Conservation (phyloP, 192 early-diverging fungal genomes). For the Haplosporangium gracile region DNA sequence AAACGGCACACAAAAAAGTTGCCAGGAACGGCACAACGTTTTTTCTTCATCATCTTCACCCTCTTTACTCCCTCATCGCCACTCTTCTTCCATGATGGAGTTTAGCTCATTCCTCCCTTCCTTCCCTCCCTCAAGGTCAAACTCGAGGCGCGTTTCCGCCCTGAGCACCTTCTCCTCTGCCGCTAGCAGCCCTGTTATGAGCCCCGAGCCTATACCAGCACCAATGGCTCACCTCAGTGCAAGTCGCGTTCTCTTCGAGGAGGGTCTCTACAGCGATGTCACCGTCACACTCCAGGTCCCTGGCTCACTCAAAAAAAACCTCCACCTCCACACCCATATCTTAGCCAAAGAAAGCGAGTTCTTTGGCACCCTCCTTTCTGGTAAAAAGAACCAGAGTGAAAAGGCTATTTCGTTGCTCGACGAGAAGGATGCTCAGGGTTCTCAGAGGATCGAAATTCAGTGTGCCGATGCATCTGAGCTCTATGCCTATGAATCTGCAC, state of each 20-base stretch:
- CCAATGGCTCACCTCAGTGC: constrained; percentile 54
- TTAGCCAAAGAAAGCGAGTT: constrained; percentile 51
- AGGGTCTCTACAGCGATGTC: constrained; percentile 52
- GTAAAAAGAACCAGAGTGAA: constrained; percentile 31
- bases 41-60: not conserved
- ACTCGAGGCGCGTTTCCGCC: constrained; percentile 41
- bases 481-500: constrained; percentile 44
- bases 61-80: not conserved
- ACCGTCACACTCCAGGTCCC: constrained; percentile 34
- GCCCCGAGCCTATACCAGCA: constrained; percentile 27
- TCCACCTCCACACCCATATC: constrained; percentile 37
- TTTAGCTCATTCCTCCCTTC: constrained; percentile 48
- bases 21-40: not conserved
- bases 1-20: not conserved
- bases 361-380: constrained; percentile 27
- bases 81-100: constrained; percentile 21
- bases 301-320: constrained; percentile 36
- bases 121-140: constrained; percentile 52
- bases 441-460: constrained; percentile 41
- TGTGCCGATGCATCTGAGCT: constrained; percentile 41
- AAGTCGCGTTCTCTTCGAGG: constrained; percentile 50
- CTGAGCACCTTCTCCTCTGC: constrained; percentile 35
- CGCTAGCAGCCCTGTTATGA: constrained; percentile 23
- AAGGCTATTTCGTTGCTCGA: constrained; percentile 32
- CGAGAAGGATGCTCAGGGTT: constrained; percentile 23